phyloP scores from a whole-genome alignment of 352 stramenopile species.

The Pythium coloratum region DNA sequence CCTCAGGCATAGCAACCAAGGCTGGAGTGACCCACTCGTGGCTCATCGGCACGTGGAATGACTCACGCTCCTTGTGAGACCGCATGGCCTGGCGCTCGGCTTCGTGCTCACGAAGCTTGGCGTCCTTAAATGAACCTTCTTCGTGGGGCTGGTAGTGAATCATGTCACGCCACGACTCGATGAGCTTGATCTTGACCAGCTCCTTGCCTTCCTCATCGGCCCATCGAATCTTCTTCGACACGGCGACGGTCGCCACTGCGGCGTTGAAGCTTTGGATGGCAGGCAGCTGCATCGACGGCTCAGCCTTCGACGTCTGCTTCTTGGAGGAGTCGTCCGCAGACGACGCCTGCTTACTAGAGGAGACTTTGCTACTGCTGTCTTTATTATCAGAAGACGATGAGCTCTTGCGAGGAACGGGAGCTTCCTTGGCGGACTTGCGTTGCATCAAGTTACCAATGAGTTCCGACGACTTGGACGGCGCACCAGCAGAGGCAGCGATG shows the following conservation, averaged over 20 bases:
- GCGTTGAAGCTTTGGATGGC: conserved; percentile 86
- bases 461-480: conserved; percentile 71
- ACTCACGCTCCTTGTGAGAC: conserved; percentile 59
- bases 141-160: conserved; percentile 65
- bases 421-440: conserved; percentile 68
- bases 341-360: conserved; percentile 30
- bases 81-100: conserved; percentile 68
- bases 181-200: conserved; percentile 80
- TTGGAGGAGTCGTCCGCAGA: conserved; percentile 12
- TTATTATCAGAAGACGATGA: conserved; percentile 27
- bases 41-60: conserved; percentile 44
- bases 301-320: conserved; percentile 35
- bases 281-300: conserved; percentile 55
- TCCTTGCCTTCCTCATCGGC: conserved; percentile 76
- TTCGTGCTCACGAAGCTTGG: conserved; percentile 83
- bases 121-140: conserved; percentile 73
- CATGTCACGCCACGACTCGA: conserved; percentile 85
- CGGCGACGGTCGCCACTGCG: conserved; percentile 28
- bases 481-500: conserved; percentile 15
- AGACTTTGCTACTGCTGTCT: conserved; percentile 28
- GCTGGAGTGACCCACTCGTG: conserved; percentile 70
- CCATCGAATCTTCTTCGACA: conserved; percentile 77
- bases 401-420: background rate
- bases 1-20: conserved; percentile 62
- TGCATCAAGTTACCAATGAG: conserved; percentile 85